phyloP scores from a whole-genome alignment of 257 asterid genomes.

The Solanum bukasovii region DNA sequence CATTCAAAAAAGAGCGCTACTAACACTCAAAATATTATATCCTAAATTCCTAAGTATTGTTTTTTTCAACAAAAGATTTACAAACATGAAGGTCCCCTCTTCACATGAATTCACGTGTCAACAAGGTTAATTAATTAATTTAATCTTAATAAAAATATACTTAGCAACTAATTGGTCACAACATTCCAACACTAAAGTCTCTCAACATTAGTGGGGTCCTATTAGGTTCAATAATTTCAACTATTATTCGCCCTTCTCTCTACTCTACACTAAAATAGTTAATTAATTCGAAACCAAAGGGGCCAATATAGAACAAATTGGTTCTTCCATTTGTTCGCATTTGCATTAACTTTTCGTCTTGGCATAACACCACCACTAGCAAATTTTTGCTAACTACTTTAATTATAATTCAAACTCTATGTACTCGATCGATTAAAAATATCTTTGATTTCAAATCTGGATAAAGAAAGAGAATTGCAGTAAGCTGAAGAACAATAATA shows the following conservation, averaged over 20 bases:
- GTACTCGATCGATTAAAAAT: neutral
- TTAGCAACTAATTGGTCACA: constrained; percentile 16
- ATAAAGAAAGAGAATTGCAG: neutral
- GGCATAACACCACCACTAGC: constrained; percentile 16
- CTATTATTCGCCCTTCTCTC: neutral
- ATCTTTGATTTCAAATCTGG: neutral
- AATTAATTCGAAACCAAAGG: neutral
- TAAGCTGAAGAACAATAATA: neutral
- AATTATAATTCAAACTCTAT: neutral
- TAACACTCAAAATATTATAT: neutral
- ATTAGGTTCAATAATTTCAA: constrained; percentile 29
- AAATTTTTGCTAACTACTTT: neutral
- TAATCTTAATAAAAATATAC: constrained; percentile 7
- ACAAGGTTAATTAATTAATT: constrained; percentile 8
- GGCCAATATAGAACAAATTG: constrained; percentile 11
- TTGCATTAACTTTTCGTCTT: constrained; percentile 14
- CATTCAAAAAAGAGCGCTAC: neutral
- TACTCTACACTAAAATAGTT: neutral
- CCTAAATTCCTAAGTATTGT: neutral
- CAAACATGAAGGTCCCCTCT: constrained; percentile 40
- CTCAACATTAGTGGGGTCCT: constrained; percentile 25
- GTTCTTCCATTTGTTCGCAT: constrained; percentile 21
- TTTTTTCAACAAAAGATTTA: neutral
- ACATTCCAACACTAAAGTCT: constrained; percentile 29
- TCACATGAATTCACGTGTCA: constrained; percentile 64